Evolutionary conservation across 2,329 filamentous ascomycete species (phyloP), one percentile per base, ranked within the genome.

Genomic region (Furcasterigmium sp.): DNA sequence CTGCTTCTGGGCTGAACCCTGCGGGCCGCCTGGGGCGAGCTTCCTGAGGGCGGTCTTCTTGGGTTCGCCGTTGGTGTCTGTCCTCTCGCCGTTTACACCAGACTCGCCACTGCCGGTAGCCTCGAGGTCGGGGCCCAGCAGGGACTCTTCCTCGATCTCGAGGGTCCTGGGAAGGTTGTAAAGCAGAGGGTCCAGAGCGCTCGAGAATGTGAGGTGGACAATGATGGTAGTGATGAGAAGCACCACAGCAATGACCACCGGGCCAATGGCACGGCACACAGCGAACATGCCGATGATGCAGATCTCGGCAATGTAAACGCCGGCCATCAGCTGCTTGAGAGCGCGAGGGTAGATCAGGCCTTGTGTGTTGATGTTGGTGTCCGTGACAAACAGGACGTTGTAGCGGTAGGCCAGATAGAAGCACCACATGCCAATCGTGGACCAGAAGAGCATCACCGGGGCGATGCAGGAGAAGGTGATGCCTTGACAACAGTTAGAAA

Each of bases 351-450:
- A 97, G 56, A 89, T 82, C 18, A 91, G 80, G 39, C 93, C 91
- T 56, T 88, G 88, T 38, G 90, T 95, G 58, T 97, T 91, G 50
- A 95, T 82, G 48, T 82, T 72, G 11, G 85, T 77, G 52, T 90
- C 85, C 38, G 80, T 84, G 13, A 93, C 86, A 60, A 87, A 95
- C 18, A 95, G 72, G 42, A 95, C 64, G 64, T 91, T 91, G 74
- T 95, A 95, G 29, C 86, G 80, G 69, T 90, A 95, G 42, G 87
- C 85, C 41, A 88, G 73, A 63, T 94, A 93, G 68, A 94, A 87
- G 39, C 94, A 69, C 34, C 72, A 78, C 49, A 95, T 77, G 26
- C 85, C 89, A 30, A 91, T 69, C 2, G 84, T 81, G 0, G 87
- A 86, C 62, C 94, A 95, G 34, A 84, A 82, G 15, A 95, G 73